Evolutionary conservation across 2,329 filamentous ascomycete genomes (phyloP), one percentile per base, ranked within the genome.

Genomic region (Coniochaeta prunicola): DNA sequence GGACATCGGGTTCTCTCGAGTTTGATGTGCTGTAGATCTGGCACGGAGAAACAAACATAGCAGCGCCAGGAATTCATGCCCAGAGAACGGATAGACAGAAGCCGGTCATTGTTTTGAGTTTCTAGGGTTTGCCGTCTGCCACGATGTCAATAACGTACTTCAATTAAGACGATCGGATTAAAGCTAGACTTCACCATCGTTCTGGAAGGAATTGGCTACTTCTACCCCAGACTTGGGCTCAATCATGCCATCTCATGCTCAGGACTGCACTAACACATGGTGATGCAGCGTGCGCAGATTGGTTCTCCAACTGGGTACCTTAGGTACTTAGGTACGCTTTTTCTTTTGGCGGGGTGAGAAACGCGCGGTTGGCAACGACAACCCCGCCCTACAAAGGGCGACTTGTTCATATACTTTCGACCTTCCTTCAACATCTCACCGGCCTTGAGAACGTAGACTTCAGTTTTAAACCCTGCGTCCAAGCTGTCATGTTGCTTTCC

Each of bases 11-110:
- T 15, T 36, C 10, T 36, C 33, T 9, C 12, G 13, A 31, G 62
- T 62, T 63, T 63, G 62, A 63, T 63, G 21, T 21, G 13, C 62
- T 19, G 62, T 24, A 59, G 62, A 63, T 63, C 58, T 42, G 36
- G 59, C 59, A 60, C 17, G 30, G 48, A 59, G 56, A 48, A 58
- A 54, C 57, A 58, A 58, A 54, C 45, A 38, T 30, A 54, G 4
- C 48, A 54, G 33, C 38, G n/a, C 30, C 19, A 54, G 30, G 21
- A 17, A 21, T 54, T n/a, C 19, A 26, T 33, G 31, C 26, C 24
- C 9, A 57, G n/a, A 7, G 13, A 19, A 30, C 53, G 53, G 53
- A 54, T 54, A 54, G 53, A 33, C 53, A 54, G 34, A 38, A n/a
- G 19, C 54, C 54, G 33, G 19, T 17, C 33, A 15, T 8, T 38